Evolutionary conservation across 345 rosid genomes (phyloP).

Genomic region (Gossypium turneri): DNA sequence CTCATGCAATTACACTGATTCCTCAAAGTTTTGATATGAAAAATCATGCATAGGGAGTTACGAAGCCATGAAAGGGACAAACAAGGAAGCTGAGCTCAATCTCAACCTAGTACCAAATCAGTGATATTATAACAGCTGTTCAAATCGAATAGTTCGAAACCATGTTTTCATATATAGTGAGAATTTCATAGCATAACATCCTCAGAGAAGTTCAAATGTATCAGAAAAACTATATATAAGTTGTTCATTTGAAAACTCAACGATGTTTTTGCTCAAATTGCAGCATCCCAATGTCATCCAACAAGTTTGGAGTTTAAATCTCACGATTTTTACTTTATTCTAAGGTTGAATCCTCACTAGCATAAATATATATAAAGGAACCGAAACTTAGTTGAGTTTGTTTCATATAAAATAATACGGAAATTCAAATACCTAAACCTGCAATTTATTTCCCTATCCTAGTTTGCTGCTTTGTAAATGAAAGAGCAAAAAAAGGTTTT

Average conservation of each 20-base stretch:
- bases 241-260: background rate
- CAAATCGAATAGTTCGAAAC: background rate
- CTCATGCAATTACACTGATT: background rate
- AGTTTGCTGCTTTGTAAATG: no score
- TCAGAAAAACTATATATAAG: background rate
- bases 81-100: background rate
- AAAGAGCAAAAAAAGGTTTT: no score
- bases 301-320: no score
- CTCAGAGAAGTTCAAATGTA: background rate
- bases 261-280: background rate
- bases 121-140: background rate
- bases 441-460: no score
- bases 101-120: background rate
- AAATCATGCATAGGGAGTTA: background rate
- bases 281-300: no score
- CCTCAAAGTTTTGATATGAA: background rate
- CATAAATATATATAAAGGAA: no score
- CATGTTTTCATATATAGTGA: background rate
- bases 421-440: no score
- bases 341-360: no score
- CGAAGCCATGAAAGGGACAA: background rate
- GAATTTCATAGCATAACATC: background rate
- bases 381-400: no score
- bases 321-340: no score
- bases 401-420: no score